These are phyloP conservation scores for Danielozyma ontarioensis DNA, from an alignment of 805 yeast species.

Conservation along the genomic window DNA sequence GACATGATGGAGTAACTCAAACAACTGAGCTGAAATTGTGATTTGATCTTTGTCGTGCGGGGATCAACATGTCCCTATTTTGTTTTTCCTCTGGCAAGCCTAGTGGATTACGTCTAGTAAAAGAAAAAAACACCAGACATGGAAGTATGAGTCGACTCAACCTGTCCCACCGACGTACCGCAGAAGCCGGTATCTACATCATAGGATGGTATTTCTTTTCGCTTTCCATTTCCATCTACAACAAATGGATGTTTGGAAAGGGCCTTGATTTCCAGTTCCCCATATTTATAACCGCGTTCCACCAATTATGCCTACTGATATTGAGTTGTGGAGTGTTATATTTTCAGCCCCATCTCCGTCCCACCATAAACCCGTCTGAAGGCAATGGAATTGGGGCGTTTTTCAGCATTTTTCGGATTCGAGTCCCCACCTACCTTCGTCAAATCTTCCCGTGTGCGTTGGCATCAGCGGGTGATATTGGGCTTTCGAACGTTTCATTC, in stretches of 20 bases:
- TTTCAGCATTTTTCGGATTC: constrained; percentile 16
- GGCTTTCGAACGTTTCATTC: constrained; percentile 82
- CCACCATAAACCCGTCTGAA: constrained; percentile 14
- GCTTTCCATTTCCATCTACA: constrained; percentile 69
- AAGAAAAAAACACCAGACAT: neutral
- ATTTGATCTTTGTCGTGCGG: constrained; percentile 9
- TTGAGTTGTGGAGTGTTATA: constrained; percentile 46
- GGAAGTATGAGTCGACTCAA: neutral
- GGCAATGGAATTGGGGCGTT: constrained; percentile 5
- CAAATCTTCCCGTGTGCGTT: constrained; percentile 78
- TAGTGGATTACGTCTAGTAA: too few species aligned
- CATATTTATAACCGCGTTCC: constrained; percentile 75
- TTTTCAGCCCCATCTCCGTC: constrained; percentile 45
- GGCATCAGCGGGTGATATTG: constrained; percentile 91
- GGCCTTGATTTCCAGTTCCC: constrained; percentile 81
- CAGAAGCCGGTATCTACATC: constrained; percentile 26
- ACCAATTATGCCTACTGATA: constrained; percentile 65
- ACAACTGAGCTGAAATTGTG: constrained; percentile 5
- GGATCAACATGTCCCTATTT: too few species aligned
- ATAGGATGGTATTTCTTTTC: constrained; percentile 71
- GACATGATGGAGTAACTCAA: constrained; percentile 1
- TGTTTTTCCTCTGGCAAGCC: too few species aligned
- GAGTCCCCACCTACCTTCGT: constrained; percentile 29
- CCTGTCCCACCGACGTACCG: too few species aligned
- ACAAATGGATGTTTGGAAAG: constrained; percentile 93